Percentiles rank a stretch among this genome's conserved stretches.
Evolutionary conservation across 306 rosid genomes (phyloP).

Genomic region (Trifolium fragiferum): DNA sequence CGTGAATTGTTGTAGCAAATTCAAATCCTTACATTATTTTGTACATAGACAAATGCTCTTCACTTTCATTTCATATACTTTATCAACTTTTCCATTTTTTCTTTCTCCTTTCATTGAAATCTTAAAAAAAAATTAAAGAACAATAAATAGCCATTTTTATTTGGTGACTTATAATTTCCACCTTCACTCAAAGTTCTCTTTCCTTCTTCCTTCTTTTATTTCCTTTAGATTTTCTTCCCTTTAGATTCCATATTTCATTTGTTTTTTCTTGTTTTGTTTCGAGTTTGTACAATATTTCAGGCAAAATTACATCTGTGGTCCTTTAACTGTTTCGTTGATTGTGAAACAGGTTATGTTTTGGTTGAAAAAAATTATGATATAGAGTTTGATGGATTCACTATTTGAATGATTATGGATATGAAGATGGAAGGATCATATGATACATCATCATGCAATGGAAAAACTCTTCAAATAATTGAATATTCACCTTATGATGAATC

Average conservation of each 20-base stretch:
- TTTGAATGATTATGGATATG: slow-evolving; percentile 56
- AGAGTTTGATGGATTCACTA: slow-evolving; percentile 31
- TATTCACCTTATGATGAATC: slow-evolving; percentile 72
- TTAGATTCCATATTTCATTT: slow-evolving; percentile 10
- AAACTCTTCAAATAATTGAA: slow-evolving; percentile 61
- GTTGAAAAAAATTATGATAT: slow-evolving; percentile 39
- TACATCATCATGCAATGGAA: slow-evolving; percentile 15
- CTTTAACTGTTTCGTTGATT: slow-evolving; percentile 17
- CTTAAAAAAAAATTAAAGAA: neutral
- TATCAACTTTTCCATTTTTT: neutral
- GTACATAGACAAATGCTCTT: slow-evolving; percentile 4
- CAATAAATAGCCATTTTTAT: neutral
- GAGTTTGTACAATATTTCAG: neutral
- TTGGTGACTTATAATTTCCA: slow-evolving; percentile 21
- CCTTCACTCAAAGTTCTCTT: slow-evolving; percentile 31
- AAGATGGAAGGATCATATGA: slow-evolving; percentile 69
- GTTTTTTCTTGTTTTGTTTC: neutral
- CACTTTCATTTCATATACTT: slow-evolving; percentile 28
- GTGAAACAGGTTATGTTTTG: slow-evolving; percentile 51
- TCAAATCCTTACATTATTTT: neutral
- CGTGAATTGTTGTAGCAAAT: too few relatives aligned
- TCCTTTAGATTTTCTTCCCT: neutral
- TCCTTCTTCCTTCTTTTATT: slow-evolving; percentile 10
- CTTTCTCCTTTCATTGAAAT: neutral
- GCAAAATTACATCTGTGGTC: neutral